Evolutionary conservation across 1,284 basidiomycete species (phyloP).

Genomic region (Leucoagaricus sp.): DNA sequence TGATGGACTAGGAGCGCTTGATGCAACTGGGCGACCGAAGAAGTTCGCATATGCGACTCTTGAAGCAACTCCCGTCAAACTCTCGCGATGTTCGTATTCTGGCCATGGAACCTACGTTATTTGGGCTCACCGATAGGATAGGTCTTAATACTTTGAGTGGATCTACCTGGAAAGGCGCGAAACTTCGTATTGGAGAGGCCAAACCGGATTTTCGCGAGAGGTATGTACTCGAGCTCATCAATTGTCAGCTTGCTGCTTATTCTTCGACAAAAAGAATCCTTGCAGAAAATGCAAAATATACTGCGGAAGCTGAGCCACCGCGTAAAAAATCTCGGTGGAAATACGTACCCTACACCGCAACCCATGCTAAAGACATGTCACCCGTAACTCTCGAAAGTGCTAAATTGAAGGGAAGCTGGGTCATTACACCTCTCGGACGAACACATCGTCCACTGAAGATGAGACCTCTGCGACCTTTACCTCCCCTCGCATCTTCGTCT

Average conservation of each 20-base stretch:
- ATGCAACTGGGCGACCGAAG: conserved; percentile 64
- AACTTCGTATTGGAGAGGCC: conserved; percentile 77
- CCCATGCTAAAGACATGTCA: conserved; percentile 60
- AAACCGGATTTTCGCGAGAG: conserved; percentile 68
- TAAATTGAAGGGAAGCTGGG: conserved; percentile 57
- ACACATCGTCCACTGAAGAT: conserved; percentile 67
- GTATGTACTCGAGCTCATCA: conserved; percentile 33
- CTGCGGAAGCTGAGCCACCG: conserved; percentile 28
- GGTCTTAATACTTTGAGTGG: conserved; percentile 77
- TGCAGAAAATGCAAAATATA: conserved; percentile 33
- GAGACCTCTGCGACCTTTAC: conserved; percentile 64
- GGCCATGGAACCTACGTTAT: neutral
- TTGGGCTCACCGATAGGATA: conserved; percentile 28
- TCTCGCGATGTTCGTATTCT: conserved; percentile 61
- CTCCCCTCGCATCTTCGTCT: neutral
- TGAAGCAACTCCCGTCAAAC: conserved; percentile 57
- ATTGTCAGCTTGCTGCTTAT: neutral
- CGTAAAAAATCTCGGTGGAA: conserved; percentile 30
- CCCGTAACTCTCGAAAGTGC: conserved; percentile 59
- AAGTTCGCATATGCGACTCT: conserved; percentile 78
- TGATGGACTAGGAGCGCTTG: conserved; percentile 66
- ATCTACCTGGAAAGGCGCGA: conserved; percentile 81
- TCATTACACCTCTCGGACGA: conserved; percentile 63
- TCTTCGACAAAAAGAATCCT: conserved; percentile 29
- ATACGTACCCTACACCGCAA: conserved; percentile 31